Conservation (phyloP, 2,329 filamentous ascomycete species). For the Hymenoscyphus albidus region DNA sequence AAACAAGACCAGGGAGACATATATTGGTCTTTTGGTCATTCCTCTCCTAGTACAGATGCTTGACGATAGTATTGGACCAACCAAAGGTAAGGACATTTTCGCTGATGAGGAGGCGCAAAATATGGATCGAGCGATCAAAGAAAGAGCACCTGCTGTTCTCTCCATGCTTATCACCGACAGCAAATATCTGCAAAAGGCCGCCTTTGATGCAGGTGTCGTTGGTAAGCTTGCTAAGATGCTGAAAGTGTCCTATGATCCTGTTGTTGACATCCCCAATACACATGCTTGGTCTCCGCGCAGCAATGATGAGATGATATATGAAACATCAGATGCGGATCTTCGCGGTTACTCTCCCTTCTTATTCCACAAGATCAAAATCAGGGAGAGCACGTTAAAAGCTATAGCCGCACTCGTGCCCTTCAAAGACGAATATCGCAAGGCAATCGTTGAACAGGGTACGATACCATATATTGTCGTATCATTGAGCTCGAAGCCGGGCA, state of each 20-base stretch:
- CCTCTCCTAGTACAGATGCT: constrained; percentile 67
- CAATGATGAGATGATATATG: constrained; percentile 15
- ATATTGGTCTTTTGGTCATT: constrained; percentile 63
- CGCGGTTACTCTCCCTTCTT: constrained; percentile 56
- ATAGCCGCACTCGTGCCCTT: constrained; percentile 77
- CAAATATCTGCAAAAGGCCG: constrained; percentile 74
- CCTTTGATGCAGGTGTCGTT: constrained; percentile 65
- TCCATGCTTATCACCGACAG: constrained; percentile 76
- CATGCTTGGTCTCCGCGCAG: constrained; percentile 51
- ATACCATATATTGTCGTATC: constrained; percentile 81
- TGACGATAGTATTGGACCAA: constrained; percentile 45
- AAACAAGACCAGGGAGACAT: constrained; percentile 59
- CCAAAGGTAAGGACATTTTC: constrained; percentile 40
- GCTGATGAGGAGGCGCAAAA: constrained; percentile 37
- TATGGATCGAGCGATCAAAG: constrained; percentile 52
- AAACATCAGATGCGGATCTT: constrained; percentile 43
- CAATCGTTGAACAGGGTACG: constrained; percentile 76
- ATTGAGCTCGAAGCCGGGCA: constrained; percentile 58
- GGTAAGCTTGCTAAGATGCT: constrained; percentile 59
- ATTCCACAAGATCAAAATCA: constrained; percentile 68
- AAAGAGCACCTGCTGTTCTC: constrained; percentile 70
- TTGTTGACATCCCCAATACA: constrained; percentile 43
- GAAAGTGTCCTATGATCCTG: constrained; percentile 62
- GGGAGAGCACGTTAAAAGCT: constrained; percentile 73
- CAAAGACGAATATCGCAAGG: constrained; percentile 80